phyloP scores from a whole-genome alignment of 768 basidiomycete species.

The Mycena indigotica region DNA sequence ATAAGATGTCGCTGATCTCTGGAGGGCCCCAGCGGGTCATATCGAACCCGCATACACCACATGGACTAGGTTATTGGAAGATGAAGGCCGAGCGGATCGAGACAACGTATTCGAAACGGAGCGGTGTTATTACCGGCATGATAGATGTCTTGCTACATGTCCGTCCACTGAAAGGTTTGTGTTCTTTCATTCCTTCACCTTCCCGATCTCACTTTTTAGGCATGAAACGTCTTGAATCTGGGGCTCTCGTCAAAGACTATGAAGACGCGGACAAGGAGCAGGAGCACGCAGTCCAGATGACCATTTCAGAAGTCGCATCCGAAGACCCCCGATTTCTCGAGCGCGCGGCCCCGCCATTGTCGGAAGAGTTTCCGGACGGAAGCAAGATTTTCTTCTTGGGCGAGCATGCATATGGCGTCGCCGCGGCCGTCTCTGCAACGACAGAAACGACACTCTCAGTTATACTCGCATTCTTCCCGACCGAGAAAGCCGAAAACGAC shows the following conservation, averaged over 20 bases:
- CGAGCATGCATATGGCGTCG: conserved; percentile 92
- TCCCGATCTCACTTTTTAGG: conserved; percentile 48
- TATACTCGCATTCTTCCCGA: conserved; percentile 89
- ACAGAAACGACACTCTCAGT: conserved; percentile 74
- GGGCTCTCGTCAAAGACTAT: conserved; percentile 94
- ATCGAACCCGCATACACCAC: conserved; percentile 70
- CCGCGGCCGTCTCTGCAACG: conserved; percentile 83
- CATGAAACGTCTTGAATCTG: conserved; percentile 84
- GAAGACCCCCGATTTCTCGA: conserved; percentile 91
- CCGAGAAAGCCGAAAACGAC: conserved; percentile 77
- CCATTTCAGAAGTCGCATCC: conserved; percentile 73
- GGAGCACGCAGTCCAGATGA: conserved; percentile 87
- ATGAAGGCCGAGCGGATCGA: conserved; percentile 82
- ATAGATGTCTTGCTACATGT: conserved; percentile 85
- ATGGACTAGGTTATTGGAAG: conserved; percentile 77
- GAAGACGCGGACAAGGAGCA: conserved; percentile 79
- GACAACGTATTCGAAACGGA: conserved; percentile 82
- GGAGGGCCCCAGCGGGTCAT: conserved; percentile 58
- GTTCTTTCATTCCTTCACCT: not conserved
- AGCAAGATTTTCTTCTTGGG: conserved; percentile 96
- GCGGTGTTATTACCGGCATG: conserved; percentile 81
- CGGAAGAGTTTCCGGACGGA: conserved; percentile 87
- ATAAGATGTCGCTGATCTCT: conserved; percentile 60
- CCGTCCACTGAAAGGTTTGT: conserved; percentile 84
- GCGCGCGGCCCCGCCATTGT: conserved; percentile 75